Base-by-base conservation (phyloP, 352 stramenopile genomes). In the Globisporangium orthogonon region DNA sequence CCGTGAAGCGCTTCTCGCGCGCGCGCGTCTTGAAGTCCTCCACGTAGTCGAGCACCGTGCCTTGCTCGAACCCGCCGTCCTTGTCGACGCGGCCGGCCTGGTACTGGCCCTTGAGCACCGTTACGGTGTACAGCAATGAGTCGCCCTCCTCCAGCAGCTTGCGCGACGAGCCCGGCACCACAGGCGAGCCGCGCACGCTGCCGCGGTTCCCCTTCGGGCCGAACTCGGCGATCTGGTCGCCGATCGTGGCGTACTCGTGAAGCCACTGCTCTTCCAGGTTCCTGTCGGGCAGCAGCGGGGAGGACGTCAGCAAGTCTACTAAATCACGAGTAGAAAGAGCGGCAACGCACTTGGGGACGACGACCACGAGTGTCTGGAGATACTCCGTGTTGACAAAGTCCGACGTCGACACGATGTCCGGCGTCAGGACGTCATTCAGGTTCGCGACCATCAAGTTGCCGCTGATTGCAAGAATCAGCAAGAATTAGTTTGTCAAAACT, bases 361-460 rank as follows among this genome's bases (percentile, higher is more conserved):
- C 91, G 28, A 99, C 89, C 56, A 98, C 94, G 31, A 99, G 70
- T 7, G 96, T 98, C 66, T 98, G 93, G 35, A 99, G 70, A 74
- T 98, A 98, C 63, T 98, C 96, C 10, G 92, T 97, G 77, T 99
- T 97, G 61, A 98, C 67, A 62, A 98, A 94, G 60, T 94, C 83
- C 17, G 77, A 87, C 14, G 76, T 73, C 17, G 93, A 94, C 45
- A 98, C 83, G 35, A 95, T 66, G 37, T 94, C 83, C 13, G 90
- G 86, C 10, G 89, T 96, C 61, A 99, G 70, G 29, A 98, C 76
- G 66, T 99, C 94, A 56, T 91, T 97, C 59, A 99, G 75, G 62
- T 99, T 97, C 30, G 89, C 89, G 37, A 91, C 85, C 71, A 98
- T 93, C 30, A 99, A 71, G 70, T 98, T 98, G 52, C 91, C 84